Evolutionary conservation across 208 protist genomes (phyloP).

Genomic region (Leishmania tarentolae): DNA sequence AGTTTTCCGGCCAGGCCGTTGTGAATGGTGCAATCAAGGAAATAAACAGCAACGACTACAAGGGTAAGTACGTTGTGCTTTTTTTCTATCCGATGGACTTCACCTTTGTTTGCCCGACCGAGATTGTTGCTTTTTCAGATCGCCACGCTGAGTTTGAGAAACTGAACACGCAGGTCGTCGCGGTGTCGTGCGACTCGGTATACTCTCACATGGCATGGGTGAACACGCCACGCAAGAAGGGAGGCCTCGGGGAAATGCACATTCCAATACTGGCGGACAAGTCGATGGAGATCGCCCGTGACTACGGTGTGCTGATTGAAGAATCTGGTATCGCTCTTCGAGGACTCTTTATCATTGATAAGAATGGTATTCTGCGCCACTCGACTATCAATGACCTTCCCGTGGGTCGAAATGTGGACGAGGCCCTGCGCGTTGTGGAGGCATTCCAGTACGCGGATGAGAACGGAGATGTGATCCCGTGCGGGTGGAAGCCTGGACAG

Average conservation of each 20-base stretch:
- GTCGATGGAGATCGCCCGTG: conserved; percentile 90
- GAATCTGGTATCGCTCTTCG: conserved; percentile 83
- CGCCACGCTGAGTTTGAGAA: conserved; percentile 90
- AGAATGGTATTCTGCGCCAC: conserved; percentile 91
- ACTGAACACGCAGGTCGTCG: conserved; percentile 91
- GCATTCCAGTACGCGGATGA: conserved; percentile 96
- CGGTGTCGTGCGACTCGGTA: conserved; percentile 92
- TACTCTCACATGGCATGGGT: conserved; percentile 97
- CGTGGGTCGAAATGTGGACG: conserved; percentile 96
- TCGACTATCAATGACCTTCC: conserved; percentile 96
- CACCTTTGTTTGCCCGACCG: conserved; percentile 98
- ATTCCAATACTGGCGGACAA: conserved; percentile 97
- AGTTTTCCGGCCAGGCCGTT: conserved; percentile 93
- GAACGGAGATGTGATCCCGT: conserved; percentile 95
- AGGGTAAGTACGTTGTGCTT: conserved; percentile 94
- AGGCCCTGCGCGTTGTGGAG: conserved; percentile 95
- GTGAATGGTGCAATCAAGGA: conserved; percentile 94
- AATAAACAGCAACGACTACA: conserved; percentile 91
- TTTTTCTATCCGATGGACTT: conserved; percentile 98
- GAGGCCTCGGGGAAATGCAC: conserved; percentile 96
- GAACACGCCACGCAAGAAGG: conserved; percentile 94
- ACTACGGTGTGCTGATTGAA: conserved; percentile 96
- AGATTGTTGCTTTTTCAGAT: conserved; percentile 96
- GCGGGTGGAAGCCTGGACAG: conserved; percentile 94
- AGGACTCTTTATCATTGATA: conserved; percentile 97